Evolutionary conservation across 345 rosid species (phyloP).

Genomic region (Aquilaria sinensis): DNA sequence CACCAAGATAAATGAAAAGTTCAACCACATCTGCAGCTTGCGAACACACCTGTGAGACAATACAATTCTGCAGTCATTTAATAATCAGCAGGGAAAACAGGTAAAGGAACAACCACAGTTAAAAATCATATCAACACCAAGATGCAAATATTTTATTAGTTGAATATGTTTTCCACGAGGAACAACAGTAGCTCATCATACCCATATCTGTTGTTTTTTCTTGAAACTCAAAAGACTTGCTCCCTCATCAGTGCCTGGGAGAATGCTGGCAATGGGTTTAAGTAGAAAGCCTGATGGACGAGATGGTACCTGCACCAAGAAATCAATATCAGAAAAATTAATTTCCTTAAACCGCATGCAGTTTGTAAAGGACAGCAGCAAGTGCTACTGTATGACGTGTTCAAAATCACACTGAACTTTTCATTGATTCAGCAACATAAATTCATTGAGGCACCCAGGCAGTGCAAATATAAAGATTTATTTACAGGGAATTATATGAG

Average conservation of each 20-base stretch:
- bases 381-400: too few species aligned
- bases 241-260: constrained; percentile 48
- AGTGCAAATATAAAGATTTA: too few species aligned
- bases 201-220: constrained; percentile 83
- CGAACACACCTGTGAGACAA: constrained; percentile 64
- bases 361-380: background rate
- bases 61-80: background rate
- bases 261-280: constrained; percentile 72
- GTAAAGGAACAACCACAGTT: background rate
- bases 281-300: constrained; percentile 80
- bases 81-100: background rate
- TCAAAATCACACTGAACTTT: too few species aligned
- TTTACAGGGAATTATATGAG: too few species aligned
- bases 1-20: constrained; percentile 77
- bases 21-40: constrained; percentile 86
- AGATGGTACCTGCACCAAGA: constrained; percentile 62
- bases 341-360: constrained; percentile 8
- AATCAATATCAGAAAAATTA: background rate
- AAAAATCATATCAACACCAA: background rate
- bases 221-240: constrained; percentile 72
- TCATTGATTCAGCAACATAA: too few species aligned
- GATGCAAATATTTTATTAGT: background rate
- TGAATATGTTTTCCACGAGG: constrained; percentile 3
- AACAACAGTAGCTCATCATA: constrained; percentile 22
- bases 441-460: too few species aligned